Conservation (phyloP, 139 green algal genomes). For the Pseudopediastrum boryanum region DNA sequence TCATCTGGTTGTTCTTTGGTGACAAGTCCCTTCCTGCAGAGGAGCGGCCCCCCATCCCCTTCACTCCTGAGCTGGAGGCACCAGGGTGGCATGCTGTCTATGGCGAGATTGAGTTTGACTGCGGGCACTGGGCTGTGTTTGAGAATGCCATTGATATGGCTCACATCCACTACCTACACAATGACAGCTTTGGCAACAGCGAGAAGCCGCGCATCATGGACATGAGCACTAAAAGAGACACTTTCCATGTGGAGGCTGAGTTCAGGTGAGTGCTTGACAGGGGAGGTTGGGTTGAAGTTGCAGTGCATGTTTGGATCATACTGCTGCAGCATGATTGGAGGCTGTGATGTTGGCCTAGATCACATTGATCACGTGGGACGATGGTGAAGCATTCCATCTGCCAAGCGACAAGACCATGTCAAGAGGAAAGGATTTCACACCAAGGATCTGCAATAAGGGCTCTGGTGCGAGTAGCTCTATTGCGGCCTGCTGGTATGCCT, state of each 20-base stretch:
- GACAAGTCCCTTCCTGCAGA: constrained; percentile 61
- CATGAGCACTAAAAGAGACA: constrained; percentile 65
- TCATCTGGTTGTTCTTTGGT: constrained; percentile 88
- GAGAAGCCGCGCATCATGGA: constrained; percentile 70
- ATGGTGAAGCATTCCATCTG: too few relatives aligned
- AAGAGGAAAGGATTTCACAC: too few relatives aligned
- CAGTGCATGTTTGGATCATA: too few relatives aligned
- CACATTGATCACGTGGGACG: too few relatives aligned
- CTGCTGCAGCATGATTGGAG: too few relatives aligned
- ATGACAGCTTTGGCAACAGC: constrained; percentile 74
- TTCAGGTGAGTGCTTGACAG: constrained; percentile 47
- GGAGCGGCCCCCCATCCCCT: constrained; percentile 80
- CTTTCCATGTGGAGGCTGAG: constrained; percentile 36
- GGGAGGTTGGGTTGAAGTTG: neutral
- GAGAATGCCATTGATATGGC: constrained; percentile 92
- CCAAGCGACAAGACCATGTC: too few relatives aligned
- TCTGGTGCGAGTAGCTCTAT: too few relatives aligned
- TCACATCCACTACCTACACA: constrained; percentile 91
- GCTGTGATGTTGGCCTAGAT: too few relatives aligned
- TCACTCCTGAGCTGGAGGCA: constrained; percentile 76
- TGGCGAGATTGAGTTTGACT: constrained; percentile 66
- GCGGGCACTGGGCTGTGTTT: constrained; percentile 74
- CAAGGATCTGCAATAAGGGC: too few relatives aligned
- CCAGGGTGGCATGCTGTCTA: constrained; percentile 75
- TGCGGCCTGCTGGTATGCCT: too few relatives aligned